phyloP scores from a whole-genome alignment of 2,329 filamentous ascomycete genomes.

The Chrysoporthe cubensis region DNA sequence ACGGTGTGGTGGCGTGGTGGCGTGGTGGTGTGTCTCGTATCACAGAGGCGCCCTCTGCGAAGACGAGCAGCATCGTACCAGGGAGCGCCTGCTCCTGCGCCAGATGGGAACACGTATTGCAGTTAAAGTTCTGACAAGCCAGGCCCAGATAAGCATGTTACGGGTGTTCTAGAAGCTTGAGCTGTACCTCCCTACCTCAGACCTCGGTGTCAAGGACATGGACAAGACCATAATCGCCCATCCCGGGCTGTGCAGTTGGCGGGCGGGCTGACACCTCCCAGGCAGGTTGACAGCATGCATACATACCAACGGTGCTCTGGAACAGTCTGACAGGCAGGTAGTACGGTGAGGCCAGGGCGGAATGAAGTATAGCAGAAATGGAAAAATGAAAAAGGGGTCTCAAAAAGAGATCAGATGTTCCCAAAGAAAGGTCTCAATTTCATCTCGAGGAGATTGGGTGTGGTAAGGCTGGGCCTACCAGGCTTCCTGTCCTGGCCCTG shows the following conservation, averaged over 20 bases:
- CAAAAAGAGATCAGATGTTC: slow-evolving; percentile 6
- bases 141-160: background rate
- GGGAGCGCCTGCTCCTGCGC: background rate
- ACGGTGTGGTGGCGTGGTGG: background rate
- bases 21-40: slow-evolving; percentile 4
- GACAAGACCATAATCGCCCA: too few relatives aligned
- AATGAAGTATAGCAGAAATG: background rate
- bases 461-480: slow-evolving; percentile 3
- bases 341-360: background rate
- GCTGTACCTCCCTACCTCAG: background rate
- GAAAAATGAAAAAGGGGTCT: background rate
- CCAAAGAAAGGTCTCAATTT: slow-evolving; percentile 3
- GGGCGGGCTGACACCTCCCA: too few relatives aligned
- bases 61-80: slow-evolving; percentile 3
- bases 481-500: background rate
- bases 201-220: background rate
- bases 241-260: background rate
- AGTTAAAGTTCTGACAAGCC: background rate
- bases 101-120: background rate
- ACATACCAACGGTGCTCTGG: too few relatives aligned
- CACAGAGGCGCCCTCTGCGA: background rate
- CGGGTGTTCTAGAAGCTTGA: background rate
- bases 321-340: background rate
- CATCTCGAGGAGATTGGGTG: slow-evolving; percentile 7
- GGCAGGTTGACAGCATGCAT: background rate